Conservation (phyloP, 345 rosid genomes). For the Cochlearia excelsa region DNA sequence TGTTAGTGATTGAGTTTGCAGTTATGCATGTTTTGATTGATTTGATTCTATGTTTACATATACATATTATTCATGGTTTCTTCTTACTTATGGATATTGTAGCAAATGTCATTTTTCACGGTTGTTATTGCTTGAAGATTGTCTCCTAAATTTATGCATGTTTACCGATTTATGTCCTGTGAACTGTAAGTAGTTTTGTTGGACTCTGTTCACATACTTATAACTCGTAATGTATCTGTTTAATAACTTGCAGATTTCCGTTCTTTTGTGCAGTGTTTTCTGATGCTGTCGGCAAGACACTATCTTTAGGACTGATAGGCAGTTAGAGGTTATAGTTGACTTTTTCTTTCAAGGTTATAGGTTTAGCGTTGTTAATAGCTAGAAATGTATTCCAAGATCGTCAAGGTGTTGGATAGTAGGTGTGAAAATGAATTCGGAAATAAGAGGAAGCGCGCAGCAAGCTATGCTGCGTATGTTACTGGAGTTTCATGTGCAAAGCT, state of each 20-base stretch:
- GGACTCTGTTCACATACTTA: conserved; percentile 1
- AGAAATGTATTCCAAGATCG: conserved; percentile 62
- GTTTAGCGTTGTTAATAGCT: conserved; percentile 49
- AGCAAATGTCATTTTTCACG: too few relatives aligned
- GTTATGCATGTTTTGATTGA: too few relatives aligned
- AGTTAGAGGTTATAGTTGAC: conserved; percentile 32
- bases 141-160: not conserved
- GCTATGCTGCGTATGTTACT: conserved; percentile 39
- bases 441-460: conserved; percentile 52
- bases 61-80: too few relatives aligned
- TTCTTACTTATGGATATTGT: too few relatives aligned
- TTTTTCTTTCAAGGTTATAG: conserved; percentile 40
- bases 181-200: not conserved
- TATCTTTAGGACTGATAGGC: conserved; percentile 43
- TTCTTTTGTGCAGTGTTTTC: conserved; percentile 32
- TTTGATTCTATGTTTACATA: too few relatives aligned
- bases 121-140: too few relatives aligned
- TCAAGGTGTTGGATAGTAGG: conserved; percentile 58
- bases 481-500: conserved; percentile 39
- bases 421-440: conserved; percentile 35
- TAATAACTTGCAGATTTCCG: too few relatives aligned
- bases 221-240: not conserved
- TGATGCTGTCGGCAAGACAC: conserved; percentile 33
- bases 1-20: too few relatives aligned
- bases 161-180: not conserved